Evolutionary conservation across 179 eudicot genomes (phyloP), one percentile per base, ranked within the genome.

Genomic region (Camellia oleifera): DNA sequence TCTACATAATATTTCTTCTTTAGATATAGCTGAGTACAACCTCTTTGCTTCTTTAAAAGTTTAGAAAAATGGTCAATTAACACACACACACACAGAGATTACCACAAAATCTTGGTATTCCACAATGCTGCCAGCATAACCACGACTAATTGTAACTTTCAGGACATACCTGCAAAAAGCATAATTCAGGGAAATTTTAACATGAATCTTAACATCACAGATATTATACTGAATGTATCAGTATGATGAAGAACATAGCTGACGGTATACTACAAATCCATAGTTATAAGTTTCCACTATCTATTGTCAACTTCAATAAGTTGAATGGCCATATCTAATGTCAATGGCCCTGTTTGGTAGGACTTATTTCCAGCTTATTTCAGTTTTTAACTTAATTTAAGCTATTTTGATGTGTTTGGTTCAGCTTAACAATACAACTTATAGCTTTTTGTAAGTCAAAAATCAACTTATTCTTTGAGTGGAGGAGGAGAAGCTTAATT

Each of bases 91-190:
- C 64, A 76, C 67, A 57, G 56, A 53, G 46, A 17, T 82, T 87
- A 96, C 99, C 90, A 92, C 91, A 83, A 96, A 91, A 84, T 94
- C 99, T 52, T 94, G 98, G 84, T 90, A 91, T 75, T 96, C 93
- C 77, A 88, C 78, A 23, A 96, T 90, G 91, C 93, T 96, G 77
- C 98, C 98, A 81, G 91, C 97, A 86, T 96, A 96, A 54, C 98
- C 96, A 78, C 98, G 98, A 81, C 89, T 96, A 81, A 96, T 90
- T 46, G 99, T 92, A 81, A 96, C 94, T 87, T 92, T 96, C n/a
- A 96, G 91, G 77, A 96, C 92, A 88, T 96, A 96, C 93, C 99
- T 96, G 90, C 56, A 78, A 74, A 77, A 57, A 66, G 71, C 62
- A 83, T 58, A 69, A 48, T 53, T 26, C 15, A 74, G 53, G 69